These are phyloP conservation scores for Cercospora sp. DNA, from an alignment of 2,329 filamentous ascomycete genomes.

Conservation along the genomic window DNA sequence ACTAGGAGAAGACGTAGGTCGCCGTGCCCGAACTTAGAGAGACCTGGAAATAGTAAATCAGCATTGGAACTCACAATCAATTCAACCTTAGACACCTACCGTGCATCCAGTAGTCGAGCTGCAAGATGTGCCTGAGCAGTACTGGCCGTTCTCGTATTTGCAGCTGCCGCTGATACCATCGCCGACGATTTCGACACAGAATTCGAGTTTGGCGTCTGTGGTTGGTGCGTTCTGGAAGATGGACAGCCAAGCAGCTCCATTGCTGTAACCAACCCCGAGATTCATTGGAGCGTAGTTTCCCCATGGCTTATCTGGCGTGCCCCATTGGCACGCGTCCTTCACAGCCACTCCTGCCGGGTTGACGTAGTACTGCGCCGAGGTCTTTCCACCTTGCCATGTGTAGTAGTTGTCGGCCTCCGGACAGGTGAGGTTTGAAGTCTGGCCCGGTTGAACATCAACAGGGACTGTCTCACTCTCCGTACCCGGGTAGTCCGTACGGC, in stretches of 20 bases:
- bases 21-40: conserved; percentile 52
- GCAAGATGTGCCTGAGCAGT: conserved; percentile 54
- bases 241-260: conserved; percentile 73
- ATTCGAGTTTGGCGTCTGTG: conserved; percentile 68
- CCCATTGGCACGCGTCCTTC: conserved; percentile 76
- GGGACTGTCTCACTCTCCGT: conserved; percentile 86
- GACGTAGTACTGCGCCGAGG: conserved; percentile 95
- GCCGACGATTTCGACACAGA: conserved; percentile 74
- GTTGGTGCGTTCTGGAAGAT: conserved; percentile 84
- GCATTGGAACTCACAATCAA: neutral
- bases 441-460: conserved; percentile 61
- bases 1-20: conserved; percentile 47
- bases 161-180: conserved; percentile 62
- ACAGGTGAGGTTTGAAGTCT: conserved; percentile 67
- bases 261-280: conserved; percentile 73
- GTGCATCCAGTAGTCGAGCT: conserved; percentile 69
- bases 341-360: conserved; percentile 73
- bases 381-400: conserved; percentile 69
- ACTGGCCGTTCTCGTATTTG: conserved; percentile 65
- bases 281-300: conserved; percentile 89
- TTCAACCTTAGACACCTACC: conserved; percentile 57
- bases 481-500: conserved; percentile 95
- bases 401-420: conserved; percentile 73
- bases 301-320: conserved; percentile 55
- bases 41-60: conserved; percentile 42